A percentile compares a stretch with the other conserved stretches of the same genome.
phyloP scores from a whole-genome alignment of 805 yeast genomes.

The Nadsonia fulvescens region DNA sequence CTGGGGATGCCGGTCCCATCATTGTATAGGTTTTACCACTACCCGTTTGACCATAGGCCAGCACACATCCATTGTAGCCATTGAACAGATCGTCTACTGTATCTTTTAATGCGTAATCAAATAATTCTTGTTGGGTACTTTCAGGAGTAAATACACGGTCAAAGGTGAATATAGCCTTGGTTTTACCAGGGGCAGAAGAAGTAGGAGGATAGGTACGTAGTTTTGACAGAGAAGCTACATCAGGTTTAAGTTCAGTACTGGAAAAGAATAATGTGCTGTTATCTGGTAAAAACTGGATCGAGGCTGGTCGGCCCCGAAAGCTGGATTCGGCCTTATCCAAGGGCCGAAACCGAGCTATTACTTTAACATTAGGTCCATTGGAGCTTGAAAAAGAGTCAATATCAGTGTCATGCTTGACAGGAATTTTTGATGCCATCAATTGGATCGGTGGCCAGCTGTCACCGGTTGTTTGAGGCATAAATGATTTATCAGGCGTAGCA shows the following conservation, averaged over 20 bases:
- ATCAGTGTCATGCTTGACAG: too few relatives aligned
- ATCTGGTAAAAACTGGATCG: conserved; percentile 3
- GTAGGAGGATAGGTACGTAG: conserved; percentile 1
- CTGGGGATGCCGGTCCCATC: conserved; percentile 52
- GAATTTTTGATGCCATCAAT: too few relatives aligned
- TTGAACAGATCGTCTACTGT: conserved; percentile 51
- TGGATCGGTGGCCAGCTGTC: too few relatives aligned
- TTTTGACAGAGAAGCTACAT: conserved; percentile 1
- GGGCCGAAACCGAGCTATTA: conserved; percentile 60
- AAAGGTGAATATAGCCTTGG: conserved; percentile 29
- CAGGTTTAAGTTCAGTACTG: background rate
- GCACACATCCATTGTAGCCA: conserved; percentile 63
- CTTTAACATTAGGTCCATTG: conserved; percentile 39
- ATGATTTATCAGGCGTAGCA: too few relatives aligned
- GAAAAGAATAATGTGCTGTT: background rate
- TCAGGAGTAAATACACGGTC: conserved; percentile 43
- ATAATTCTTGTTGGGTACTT: conserved; percentile 38
- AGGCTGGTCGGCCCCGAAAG: conserved; percentile 6
- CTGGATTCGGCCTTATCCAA: conserved; percentile 17
- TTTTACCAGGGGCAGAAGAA: too few relatives aligned
- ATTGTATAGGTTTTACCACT: conserved; percentile 63
- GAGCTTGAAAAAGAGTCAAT: too few relatives aligned
- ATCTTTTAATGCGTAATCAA: conserved; percentile 36
- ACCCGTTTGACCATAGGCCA: conserved; percentile 69
- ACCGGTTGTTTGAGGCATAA: too few relatives aligned